phyloP scores from a whole-genome alignment of 2,329 filamentous ascomycete species.

The Cadophora gregata region DNA sequence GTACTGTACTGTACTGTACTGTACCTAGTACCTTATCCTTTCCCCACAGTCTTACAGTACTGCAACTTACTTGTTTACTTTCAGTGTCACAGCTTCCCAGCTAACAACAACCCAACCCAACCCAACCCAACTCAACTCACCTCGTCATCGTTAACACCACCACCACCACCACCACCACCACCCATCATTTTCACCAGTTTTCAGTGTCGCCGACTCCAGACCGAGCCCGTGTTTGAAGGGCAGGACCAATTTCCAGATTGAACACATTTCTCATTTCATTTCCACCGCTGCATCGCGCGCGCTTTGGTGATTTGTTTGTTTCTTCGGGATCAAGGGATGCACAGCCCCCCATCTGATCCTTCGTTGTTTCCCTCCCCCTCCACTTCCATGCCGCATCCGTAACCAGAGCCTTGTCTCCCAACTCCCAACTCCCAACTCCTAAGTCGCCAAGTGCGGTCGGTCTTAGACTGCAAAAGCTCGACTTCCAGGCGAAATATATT shows the following conservation, averaged over 20 bases:
- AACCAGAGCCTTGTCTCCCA: constrained; percentile 16
- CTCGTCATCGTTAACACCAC: not conserved
- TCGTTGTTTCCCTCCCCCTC: constrained; percentile 15
- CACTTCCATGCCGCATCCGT: constrained; percentile 4
- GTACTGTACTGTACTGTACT: no score
- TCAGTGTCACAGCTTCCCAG: no score
- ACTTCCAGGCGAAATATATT: constrained; percentile 20
- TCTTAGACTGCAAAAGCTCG: constrained; percentile 13
- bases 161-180: not conserved
- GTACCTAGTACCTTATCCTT: no score
- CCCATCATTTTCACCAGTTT: constrained; percentile 9
- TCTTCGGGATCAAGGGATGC: constrained; percentile 19
- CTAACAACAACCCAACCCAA: not conserved
- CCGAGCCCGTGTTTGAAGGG: constrained; percentile 21
- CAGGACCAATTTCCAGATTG: constrained; percentile 4
- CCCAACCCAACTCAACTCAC: not conserved
- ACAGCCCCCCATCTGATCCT: constrained; percentile 33
- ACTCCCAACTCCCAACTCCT: no score
- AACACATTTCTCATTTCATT: no score
- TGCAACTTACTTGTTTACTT: not conserved
- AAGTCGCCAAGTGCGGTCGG: not conserved
- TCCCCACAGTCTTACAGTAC: no score
- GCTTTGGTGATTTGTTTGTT: constrained; percentile 23
- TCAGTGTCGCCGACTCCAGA: not conserved
- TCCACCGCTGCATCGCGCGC: constrained; percentile 23